Base-by-base conservation (phyloP, 2,329 filamentous ascomycete species). In the Penicillium rolfsii region DNA sequence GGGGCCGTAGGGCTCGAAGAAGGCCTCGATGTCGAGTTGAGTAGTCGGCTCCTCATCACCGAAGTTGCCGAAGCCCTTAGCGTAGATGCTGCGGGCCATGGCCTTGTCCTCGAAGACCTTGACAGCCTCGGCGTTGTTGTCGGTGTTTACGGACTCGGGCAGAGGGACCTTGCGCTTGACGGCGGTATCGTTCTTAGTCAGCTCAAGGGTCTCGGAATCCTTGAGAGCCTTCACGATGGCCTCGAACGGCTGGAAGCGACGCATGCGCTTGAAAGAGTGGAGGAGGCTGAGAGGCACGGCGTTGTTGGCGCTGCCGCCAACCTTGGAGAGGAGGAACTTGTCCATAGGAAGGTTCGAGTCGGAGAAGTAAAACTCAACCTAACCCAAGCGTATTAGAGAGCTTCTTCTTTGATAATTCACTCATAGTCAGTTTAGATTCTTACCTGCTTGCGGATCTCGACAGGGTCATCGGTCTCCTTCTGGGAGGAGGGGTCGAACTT, bases 311-410 rank as follows among this genome's bases (percentile, higher is more conserved):
- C 85, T 82, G 59, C 94, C 94, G 41, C 88, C 89, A 58, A 91
- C 90, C 71, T 88, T 83, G 65, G 87, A 83, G 82, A 93, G 91
- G 69, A 99, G 85, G 81, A 91, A 96, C 76, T 92, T 90, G 79
- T 99, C 96, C 71, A 87, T 88, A 55, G 90, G 89, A 40, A 99
- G 86, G 79, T 97, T 97, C 72, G 89, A 91, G 77, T 96, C 91
- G 71, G 91, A 91, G 79, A 97, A 96, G 84, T 97, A 97, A 79
- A 97, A 97, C 76, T 97, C 93, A 70, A 97, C 91, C 90, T 96
- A 68, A 33, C 55, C 49, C 33, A 38, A 28, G 19, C 16, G 36
- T 19, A 40, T 68, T 50, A 67, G 61, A 48, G 49, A 19, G n/a
- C 2, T 14, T 6, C 11, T 46, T 46, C 53, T 0, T 19, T 24